phyloP scores from a whole-genome alignment of 176 grass and related monocot species.

The Puya raimondii region DNA sequence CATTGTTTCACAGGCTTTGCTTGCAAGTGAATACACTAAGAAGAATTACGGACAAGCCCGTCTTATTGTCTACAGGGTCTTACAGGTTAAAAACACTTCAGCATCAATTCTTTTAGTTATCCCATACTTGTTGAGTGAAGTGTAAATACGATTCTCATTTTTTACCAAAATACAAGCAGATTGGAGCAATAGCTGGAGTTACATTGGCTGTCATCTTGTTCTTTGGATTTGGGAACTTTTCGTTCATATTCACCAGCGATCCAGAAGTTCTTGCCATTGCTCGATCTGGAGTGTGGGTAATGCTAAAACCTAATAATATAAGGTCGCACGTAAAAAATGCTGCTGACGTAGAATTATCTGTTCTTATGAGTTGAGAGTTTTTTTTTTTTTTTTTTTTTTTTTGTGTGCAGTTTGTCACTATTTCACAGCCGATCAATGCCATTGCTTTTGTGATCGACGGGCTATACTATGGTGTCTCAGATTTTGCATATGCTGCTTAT shows the following conservation, averaged over 20 bases:
- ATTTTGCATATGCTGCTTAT: slow-evolving; percentile 82
- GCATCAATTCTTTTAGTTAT: neutral
- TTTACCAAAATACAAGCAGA: slow-evolving; percentile 30
- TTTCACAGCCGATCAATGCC: slow-evolving; percentile 85
- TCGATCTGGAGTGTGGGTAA: slow-evolving; percentile 73
- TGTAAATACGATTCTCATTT: neutral
- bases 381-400: neutral
- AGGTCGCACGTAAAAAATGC: neutral
- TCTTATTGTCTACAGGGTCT: slow-evolving; percentile 47
- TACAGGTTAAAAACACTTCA: slow-evolving; percentile 43
- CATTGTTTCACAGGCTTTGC: slow-evolving; percentile 48
- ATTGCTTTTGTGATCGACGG: slow-evolving; percentile 80
- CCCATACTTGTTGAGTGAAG: neutral
- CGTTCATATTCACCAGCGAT: slow-evolving; percentile 69
- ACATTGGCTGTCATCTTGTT: slow-evolving; percentile 51
- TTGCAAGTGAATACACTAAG: slow-evolving; percentile 71
- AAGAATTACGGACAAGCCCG: slow-evolving; percentile 67
- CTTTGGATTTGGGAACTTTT: slow-evolving; percentile 62
- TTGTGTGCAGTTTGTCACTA: slow-evolving; percentile 60
- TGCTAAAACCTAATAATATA: neutral
- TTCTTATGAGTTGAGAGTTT: neutral
- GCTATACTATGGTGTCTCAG: slow-evolving; percentile 85
- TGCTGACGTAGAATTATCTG: neutral
- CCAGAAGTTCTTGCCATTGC: slow-evolving; percentile 52
- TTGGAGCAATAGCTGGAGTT: slow-evolving; percentile 60